A percentile compares a stretch with the other conserved stretches of the same genome.
phyloP scores from a whole-genome alignment of 2,329 filamentous ascomycete species.

The Amylocarpus encephaloides region DNA sequence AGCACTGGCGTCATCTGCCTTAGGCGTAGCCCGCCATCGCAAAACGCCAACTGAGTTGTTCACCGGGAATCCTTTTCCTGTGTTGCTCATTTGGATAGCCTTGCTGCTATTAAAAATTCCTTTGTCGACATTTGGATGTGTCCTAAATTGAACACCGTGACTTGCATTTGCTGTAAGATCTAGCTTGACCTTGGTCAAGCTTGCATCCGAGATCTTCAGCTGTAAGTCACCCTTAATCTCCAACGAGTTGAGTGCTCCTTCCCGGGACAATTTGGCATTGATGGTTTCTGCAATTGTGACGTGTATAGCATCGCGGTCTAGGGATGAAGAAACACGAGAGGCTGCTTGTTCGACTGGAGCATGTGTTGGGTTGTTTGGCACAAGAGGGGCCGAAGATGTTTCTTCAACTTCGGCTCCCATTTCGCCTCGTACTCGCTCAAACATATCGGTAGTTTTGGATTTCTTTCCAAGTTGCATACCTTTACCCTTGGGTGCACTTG shows the following conservation, averaged over 20 bases:
- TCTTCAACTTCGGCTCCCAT: constrained; percentile 82
- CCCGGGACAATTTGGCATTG: constrained; percentile 78
- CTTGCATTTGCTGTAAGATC: constrained; percentile 69
- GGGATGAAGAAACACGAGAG: constrained; percentile 56
- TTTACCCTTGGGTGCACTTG: constrained; percentile 75
- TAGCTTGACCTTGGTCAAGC: constrained; percentile 87
- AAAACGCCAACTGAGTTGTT: constrained; percentile 92
- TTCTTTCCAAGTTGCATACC: constrained; percentile 99
- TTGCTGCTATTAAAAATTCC: constrained; percentile 76
- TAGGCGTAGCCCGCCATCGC: constrained; percentile 82
- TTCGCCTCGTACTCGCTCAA: constrained; percentile 88
- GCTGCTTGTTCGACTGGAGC: constrained; percentile 48
- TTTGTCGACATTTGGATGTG: constrained; percentile 95
- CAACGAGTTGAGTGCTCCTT: constrained; percentile 80
- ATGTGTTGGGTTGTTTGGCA: constrained; percentile 44
- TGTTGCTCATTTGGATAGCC: constrained; percentile 84
- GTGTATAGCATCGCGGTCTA: constrained; percentile 80
- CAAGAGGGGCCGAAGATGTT: constrained; percentile 54
- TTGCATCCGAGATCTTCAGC: constrained; percentile 80
- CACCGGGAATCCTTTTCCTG: constrained; percentile 80
- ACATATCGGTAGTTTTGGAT: constrained; percentile 95
- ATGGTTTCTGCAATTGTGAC: constrained; percentile 87
- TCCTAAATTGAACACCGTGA: constrained; percentile 84
- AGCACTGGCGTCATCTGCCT: constrained; percentile 70
- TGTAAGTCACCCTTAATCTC: constrained; percentile 89